A percentile compares a stretch with the other conserved stretches of the same genome.
Evolutionary conservation across 805 yeast species (phyloP).

Genomic region (Teunomyces atbi): DNA sequence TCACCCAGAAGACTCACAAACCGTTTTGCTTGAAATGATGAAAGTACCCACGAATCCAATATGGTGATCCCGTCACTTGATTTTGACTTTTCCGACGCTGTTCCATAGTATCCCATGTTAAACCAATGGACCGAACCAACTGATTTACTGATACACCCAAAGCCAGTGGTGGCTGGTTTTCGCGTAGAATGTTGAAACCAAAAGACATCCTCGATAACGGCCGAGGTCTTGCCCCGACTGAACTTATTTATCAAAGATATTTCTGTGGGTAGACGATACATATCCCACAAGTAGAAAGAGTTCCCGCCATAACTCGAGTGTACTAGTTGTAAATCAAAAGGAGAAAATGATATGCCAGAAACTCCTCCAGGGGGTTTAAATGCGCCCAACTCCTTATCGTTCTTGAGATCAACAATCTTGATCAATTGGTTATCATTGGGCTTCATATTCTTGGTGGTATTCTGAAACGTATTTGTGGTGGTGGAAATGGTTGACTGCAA

Average conservation of each 20-base stretch:
- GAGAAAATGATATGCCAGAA: conserved; percentile 58
- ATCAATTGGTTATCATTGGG: conserved; percentile 39
- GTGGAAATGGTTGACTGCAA: conserved; percentile 34
- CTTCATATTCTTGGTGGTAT: conserved; percentile 17
- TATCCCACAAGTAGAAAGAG: conserved; percentile 62
- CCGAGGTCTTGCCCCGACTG: conserved; percentile 61
- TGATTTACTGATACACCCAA: conserved; percentile 52
- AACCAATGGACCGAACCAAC: conserved; percentile 67
- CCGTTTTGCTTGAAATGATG: conserved; percentile 31
- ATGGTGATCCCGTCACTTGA: neutral
- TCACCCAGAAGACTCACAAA: conserved; percentile 25
- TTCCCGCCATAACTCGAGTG: conserved; percentile 61
- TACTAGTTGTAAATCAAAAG: conserved; percentile 56
- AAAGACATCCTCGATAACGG: conserved; percentile 46
- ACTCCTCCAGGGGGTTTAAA: conserved; percentile 65
- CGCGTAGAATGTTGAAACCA: conserved; percentile 41
- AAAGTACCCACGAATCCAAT: conserved; percentile 46
- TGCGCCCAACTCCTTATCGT: conserved; percentile 35
- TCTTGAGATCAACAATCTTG: conserved; percentile 47
- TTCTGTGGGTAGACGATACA: conserved; percentile 48
- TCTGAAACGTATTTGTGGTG: conserved; percentile 24
- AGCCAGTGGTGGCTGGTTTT: conserved; percentile 30
- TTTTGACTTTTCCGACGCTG: conserved; percentile 21
- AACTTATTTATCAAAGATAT: conserved; percentile 57
- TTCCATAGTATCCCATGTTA: conserved; percentile 39